These are phyloP conservation scores for Pelagophyceae sp. DNA, from an alignment of 352 stramenopile genomes.

Conservation along the genomic window DNA sequence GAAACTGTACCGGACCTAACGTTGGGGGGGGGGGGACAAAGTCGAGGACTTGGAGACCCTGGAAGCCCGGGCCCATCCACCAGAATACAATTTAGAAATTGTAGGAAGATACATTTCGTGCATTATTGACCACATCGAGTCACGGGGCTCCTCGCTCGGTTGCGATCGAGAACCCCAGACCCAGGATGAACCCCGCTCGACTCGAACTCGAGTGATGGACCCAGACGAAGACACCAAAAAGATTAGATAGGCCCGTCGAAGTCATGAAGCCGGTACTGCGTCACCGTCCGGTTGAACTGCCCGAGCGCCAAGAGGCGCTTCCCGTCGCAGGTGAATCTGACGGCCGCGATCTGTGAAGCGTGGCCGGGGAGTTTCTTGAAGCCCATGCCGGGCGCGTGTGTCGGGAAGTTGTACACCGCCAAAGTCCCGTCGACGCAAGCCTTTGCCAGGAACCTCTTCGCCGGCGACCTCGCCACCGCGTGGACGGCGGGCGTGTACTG, in stretches of 20 bases:
- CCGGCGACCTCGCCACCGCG: neutral
- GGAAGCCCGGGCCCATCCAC: neutral
- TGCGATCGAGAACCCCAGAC: too few relatives aligned
- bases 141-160: neutral
- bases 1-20: too few relatives aligned
- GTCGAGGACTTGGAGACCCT: too few relatives aligned
- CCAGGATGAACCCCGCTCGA: too few relatives aligned
- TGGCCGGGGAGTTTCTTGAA: neutral
- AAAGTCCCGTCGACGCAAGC: slow-evolving; percentile 6
- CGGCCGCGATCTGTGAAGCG: neutral
- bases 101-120: neutral
- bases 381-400: slow-evolving; percentile 4
- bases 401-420: slow-evolving; percentile 15
- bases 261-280: neutral
- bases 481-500: neutral
- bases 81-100: neutral
- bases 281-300: slow-evolving; percentile 10
- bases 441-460: neutral
- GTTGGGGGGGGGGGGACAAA: too few relatives aligned
- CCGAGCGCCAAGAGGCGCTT: neutral
- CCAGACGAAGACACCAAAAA: neutral
- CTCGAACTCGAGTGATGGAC: too few relatives aligned
- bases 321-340: slow-evolving; percentile 14
- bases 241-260: neutral
- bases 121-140: neutral